Conservation (phyloP, 2,329 filamentous ascomycete species). For the Fusarium incarnatum region DNA sequence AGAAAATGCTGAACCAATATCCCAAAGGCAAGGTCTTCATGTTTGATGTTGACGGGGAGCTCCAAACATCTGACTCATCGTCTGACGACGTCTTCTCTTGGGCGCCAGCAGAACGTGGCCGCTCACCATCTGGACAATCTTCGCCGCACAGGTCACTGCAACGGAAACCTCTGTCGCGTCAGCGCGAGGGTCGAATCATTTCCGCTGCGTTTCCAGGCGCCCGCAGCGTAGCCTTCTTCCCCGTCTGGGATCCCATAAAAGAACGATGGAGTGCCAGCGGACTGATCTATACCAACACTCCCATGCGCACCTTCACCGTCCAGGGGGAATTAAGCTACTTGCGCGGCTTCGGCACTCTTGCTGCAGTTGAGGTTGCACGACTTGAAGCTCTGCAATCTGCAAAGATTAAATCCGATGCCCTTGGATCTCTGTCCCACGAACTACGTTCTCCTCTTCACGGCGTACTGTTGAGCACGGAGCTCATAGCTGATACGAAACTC, state of each 20-base stretch:
- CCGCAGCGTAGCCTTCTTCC: constrained; percentile 2
- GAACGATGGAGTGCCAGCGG: background rate
- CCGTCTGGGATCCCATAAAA: background rate
- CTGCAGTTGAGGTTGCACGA: background rate
- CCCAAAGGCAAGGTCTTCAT: background rate
- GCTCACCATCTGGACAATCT: background rate
- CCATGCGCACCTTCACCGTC: background rate
- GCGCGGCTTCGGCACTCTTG: background rate
- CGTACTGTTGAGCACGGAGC: background rate
- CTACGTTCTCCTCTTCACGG: constrained; percentile 11
- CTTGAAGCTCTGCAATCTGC: background rate
- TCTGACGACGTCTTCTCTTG: background rate
- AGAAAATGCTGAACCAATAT: background rate
- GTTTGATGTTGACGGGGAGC: background rate
- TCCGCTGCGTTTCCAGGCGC: background rate
- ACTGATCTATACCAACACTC: background rate
- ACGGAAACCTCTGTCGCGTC: background rate
- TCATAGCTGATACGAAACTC: background rate
- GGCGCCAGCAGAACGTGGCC: background rate
- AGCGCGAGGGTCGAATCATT: background rate
- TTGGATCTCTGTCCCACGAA: constrained; percentile 6
- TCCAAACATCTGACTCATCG: background rate
- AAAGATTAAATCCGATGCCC: constrained; percentile 3
- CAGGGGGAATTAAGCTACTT: background rate
- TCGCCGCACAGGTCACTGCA: background rate